Evolutionary conservation across 345 rosid species (phyloP).

Genomic region (Camelina hispida): DNA sequence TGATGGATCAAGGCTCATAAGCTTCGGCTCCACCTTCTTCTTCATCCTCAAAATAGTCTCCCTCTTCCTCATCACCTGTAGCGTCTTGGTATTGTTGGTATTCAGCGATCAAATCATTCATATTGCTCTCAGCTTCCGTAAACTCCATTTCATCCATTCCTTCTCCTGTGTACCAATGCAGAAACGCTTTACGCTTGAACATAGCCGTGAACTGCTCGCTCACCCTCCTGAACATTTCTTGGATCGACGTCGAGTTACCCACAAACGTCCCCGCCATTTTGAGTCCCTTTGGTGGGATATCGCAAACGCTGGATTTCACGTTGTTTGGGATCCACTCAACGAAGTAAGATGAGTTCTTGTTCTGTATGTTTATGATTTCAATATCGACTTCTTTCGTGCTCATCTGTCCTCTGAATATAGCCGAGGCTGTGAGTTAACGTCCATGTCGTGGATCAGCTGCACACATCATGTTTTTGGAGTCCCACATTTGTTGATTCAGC

Average conservation of each 20-base stretch:
- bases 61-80: slow-evolving; percentile 28
- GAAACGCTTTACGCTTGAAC: slow-evolving; percentile 37
- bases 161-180: slow-evolving; percentile 42
- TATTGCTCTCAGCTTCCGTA: slow-evolving; percentile 37
- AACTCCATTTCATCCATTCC: slow-evolving; percentile 41
- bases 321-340: slow-evolving; percentile 43
- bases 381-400: slow-evolving; percentile 37
- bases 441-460: slow-evolving; percentile 42
- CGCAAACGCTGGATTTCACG: slow-evolving; percentile 34
- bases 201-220: slow-evolving; percentile 39
- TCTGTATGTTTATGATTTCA: slow-evolving; percentile 28
- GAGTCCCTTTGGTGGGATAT: slow-evolving; percentile 35
- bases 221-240: slow-evolving; percentile 40
- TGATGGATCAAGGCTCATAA: neutral
- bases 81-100: slow-evolving; percentile 40
- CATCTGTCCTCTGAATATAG: slow-evolving; percentile 39
- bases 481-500: slow-evolving; percentile 40
- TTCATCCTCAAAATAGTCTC: slow-evolving; percentile 12
- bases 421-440: slow-evolving; percentile 38
- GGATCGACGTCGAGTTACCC: slow-evolving; percentile 34
- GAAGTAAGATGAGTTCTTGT: slow-evolving; percentile 40
- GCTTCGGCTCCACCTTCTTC: neutral
- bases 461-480: slow-evolving; percentile 42
- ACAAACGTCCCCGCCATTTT: slow-evolving; percentile 34
- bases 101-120: slow-evolving; percentile 35